phyloP scores from a whole-genome alignment of 2,329 filamentous ascomycete species.

The Fonsecaea nubica region DNA sequence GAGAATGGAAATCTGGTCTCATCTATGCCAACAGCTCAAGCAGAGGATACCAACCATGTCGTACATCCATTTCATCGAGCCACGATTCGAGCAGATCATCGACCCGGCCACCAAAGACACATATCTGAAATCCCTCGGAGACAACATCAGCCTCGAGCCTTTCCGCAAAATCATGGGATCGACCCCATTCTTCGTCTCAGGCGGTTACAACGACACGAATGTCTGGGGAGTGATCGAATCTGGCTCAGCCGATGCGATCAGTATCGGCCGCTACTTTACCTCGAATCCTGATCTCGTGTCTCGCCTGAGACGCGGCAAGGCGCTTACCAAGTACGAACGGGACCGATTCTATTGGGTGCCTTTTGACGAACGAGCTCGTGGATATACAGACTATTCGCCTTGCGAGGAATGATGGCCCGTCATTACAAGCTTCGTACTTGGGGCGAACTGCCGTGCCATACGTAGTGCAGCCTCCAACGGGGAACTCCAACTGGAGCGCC shows the following conservation, averaged over 20 bases:
- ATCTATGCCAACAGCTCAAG: neutral
- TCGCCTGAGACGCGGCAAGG: neutral
- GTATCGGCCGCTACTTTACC: slow-evolving; percentile 1
- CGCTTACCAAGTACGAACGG: neutral
- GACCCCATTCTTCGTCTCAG: slow-evolving; percentile 2
- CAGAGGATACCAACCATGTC: slow-evolving; percentile 3
- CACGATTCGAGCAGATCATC: neutral
- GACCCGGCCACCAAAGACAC: slow-evolving; percentile 1
- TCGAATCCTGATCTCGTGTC: slow-evolving; percentile 1
- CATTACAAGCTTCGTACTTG: neutral
- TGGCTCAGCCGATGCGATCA: neutral
- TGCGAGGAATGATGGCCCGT: slow-evolving; percentile 1
- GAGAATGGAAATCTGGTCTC: slow-evolving; percentile 2
- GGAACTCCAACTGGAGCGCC: neutral
- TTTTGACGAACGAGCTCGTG: neutral
- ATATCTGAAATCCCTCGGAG: slow-evolving; percentile 1
- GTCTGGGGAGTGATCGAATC: neutral
- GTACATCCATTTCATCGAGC: slow-evolving; percentile 2
- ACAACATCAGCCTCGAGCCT: neutral
- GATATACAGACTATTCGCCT: neutral
- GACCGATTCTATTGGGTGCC: slow-evolving; percentile 2
- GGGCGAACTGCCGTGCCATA: neutral
- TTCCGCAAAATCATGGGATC: neutral
- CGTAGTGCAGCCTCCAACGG: neutral
- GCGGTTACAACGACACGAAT: slow-evolving; percentile 1